Percentiles rank a stretch among this genome's conserved stretches.
These are phyloP conservation scores for Nitzschia putrida DNA, from an alignment of 108 stramenopile genomes.

Conservation along the genomic window DNA sequence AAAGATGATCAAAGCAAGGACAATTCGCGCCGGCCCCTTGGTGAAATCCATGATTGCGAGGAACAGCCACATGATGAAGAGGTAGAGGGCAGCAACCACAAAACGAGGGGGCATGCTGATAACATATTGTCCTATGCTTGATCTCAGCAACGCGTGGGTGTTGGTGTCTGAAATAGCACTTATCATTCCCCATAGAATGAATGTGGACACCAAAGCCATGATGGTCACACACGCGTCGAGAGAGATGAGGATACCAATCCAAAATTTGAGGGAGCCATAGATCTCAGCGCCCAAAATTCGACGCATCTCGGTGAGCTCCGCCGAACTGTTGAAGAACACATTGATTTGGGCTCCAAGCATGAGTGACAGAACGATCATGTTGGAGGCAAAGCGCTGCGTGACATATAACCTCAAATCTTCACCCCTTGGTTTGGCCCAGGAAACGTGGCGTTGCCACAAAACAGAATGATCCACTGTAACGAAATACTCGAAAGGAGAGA, in stretches of 20 bases:
- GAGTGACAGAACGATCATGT: slow-evolving; percentile 53
- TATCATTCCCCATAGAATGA: slow-evolving; percentile 59
- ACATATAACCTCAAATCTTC: slow-evolving; percentile 34
- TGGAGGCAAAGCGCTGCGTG: slow-evolving; percentile 42
- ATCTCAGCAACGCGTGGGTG: slow-evolving; percentile 44
- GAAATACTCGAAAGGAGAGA: slow-evolving; percentile 29
- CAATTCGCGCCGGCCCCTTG: slow-evolving; percentile 2
- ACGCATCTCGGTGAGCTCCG: slow-evolving; percentile 33
- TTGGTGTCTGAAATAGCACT: slow-evolving; percentile 49
- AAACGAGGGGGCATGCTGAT: slow-evolving; percentile 44
- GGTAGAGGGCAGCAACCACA: slow-evolving; percentile 41
- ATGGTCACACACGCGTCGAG: slow-evolving; percentile 41
- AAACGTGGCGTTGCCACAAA: slow-evolving; percentile 34
- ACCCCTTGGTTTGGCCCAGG: slow-evolving; percentile 38
- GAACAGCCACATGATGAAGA: slow-evolving; percentile 48
- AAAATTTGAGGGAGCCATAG: slow-evolving; percentile 32
- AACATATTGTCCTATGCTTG: slow-evolving; percentile 54
- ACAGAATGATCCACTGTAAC: slow-evolving; percentile 25
- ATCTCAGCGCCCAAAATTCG: slow-evolving; percentile 3
- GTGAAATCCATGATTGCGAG: slow-evolving; percentile 39
- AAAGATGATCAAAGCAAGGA: slow-evolving; percentile 12
- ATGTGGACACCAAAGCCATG: slow-evolving; percentile 44
- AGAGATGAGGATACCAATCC: slow-evolving; percentile 48
- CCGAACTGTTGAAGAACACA: slow-evolving; percentile 42
- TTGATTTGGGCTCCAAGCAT: slow-evolving; percentile 39